Evolutionary conservation across 192 early-diverging fungal genomes (phyloP).

Genomic region (Coemansia aciculifera): DNA sequence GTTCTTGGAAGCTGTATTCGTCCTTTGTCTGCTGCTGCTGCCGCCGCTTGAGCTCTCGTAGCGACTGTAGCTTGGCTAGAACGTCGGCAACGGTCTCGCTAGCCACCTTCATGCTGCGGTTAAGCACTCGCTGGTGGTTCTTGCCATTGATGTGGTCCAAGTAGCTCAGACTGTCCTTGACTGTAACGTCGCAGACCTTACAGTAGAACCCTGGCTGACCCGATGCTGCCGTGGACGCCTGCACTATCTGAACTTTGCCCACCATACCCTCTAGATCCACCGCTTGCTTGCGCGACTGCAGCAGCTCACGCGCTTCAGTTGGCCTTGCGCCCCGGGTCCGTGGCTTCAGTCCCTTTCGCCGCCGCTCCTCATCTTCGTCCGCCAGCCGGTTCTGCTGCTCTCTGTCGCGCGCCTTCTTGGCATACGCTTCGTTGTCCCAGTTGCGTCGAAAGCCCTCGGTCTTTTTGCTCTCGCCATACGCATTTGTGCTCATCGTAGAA

Average conservation of each 20-base stretch:
- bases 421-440: constrained; percentile 76
- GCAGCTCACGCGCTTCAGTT: constrained; percentile 44
- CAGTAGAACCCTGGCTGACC: constrained; percentile 92
- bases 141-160: constrained; percentile 91
- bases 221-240: constrained; percentile 55
- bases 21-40: constrained; percentile 30
- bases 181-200: constrained; percentile 79
- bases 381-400: constrained; percentile 50
- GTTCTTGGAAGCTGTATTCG: constrained; percentile 59
- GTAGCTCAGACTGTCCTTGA: constrained; percentile 89
- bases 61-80: constrained; percentile 61
- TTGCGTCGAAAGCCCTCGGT: constrained; percentile 36
- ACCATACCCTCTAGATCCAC: constrained; percentile 74
- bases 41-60: constrained; percentile 67
- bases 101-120: constrained; percentile 82
- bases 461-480: constrained; percentile 20
- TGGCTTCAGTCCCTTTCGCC: constrained; percentile 55
- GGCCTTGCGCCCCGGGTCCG: constrained; percentile 12
- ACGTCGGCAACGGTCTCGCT: constrained; percentile 77
- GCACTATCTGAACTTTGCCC: constrained; percentile 82
- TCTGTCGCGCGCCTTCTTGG: constrained; percentile 64
- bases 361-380: constrained; percentile 58
- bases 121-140: constrained; percentile 82
- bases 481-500: constrained; percentile 9
- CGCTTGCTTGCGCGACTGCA: constrained; percentile 60